Percentiles rank a stretch among this genome's conserved stretches.
These are phyloP conservation scores for Piper betle DNA, from an alignment of 164 flowering plant species.

Conservation along the genomic window DNA sequence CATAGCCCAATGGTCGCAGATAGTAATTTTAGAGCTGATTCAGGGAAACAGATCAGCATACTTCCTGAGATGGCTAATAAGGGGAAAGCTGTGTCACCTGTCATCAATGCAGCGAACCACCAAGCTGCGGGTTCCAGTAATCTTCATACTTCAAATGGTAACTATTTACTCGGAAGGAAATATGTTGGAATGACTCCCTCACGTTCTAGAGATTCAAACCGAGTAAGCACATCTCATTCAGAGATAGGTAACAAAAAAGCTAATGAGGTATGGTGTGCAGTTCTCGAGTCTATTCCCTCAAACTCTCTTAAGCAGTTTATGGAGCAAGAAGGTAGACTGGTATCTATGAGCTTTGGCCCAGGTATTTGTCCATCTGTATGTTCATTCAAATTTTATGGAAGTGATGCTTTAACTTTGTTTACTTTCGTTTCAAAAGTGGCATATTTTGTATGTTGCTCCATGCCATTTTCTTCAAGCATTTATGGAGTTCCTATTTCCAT, in stretches of 20 bases:
- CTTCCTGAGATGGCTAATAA: conserved; percentile 19
- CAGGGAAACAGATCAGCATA: conserved; percentile 17
- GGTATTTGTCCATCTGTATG: conserved; percentile 31
- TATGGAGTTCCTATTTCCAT: neutral
- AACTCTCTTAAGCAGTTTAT: conserved; percentile 56
- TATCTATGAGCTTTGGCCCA: conserved; percentile 71
- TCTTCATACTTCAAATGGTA: conserved; percentile 15
- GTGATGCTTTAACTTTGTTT: neutral
- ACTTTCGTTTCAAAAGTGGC: neutral
- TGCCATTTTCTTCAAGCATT: neutral
- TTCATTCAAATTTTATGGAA: neutral
- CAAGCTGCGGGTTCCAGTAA: conserved; percentile 26
- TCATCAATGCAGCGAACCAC: conserved; percentile 16
- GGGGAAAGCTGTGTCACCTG: conserved; percentile 25
- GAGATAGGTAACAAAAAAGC: conserved; percentile 27
- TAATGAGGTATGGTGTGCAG: conserved; percentile 73
- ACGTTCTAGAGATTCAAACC: conserved; percentile 16
- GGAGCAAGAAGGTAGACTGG: conserved; percentile 70
- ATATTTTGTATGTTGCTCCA: neutral
- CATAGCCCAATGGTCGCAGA: conserved; percentile 43
- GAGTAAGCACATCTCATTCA: conserved; percentile 19
- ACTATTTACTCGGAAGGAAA: conserved; percentile 20
- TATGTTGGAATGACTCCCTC: conserved; percentile 22
- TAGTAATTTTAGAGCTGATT: conserved; percentile 21
- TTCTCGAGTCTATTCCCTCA: conserved; percentile 45